Evolutionary conservation across 2,329 filamentous ascomycete species (phyloP), one percentile per base, ranked within the genome.

Genomic region (Penicillium occitanis): DNA sequence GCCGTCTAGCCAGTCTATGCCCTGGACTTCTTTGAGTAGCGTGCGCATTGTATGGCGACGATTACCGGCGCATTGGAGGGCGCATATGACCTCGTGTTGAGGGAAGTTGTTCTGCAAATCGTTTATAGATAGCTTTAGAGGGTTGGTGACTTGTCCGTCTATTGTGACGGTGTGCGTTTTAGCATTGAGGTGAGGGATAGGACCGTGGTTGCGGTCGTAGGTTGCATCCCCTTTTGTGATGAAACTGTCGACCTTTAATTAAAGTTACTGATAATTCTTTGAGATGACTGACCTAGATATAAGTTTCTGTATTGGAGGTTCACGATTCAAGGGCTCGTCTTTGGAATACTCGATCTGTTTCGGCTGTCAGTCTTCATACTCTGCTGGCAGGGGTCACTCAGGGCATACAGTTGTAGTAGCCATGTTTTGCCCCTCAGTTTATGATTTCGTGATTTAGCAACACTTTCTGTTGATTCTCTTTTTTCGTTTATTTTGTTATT

Each of bases 21-120:
- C 86, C 40, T 81, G 76, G 5, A 88, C 86, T 73, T 88, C 86
- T 70, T 86, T 86, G 30, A 87, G 74, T 68, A 82, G 77, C 0
- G 84, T 87, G 30, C 85, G 83, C 85, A 88, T 88, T 1, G 84
- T 86, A 71, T 88, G 85, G 11, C 86, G 81, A 7, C 86, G 77
- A 69, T 88, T 88, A 22, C 86, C 86, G 2, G 86, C 86, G 69
- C 86, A 88, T 76, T 87, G 85, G 1, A 88, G 76, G 1, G 84
- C 83, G 68, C 84, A 86, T n/a, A 83, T 77, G 13, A 88, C 82
- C 66, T 78, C 80, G 70, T 87, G 81, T 69, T 88, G 86, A 1
- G 79, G 76, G 59, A 86, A 83, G 5, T 81, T 73, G 4, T 76
- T 69, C 5, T 17, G 22, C 8, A 88, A 77, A 51, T 86, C 79